Percentiles rank a stretch among this genome's conserved stretches.
phyloP scores from a whole-genome alignment of 179 eudicot species.

The Camellia oleifera region DNA sequence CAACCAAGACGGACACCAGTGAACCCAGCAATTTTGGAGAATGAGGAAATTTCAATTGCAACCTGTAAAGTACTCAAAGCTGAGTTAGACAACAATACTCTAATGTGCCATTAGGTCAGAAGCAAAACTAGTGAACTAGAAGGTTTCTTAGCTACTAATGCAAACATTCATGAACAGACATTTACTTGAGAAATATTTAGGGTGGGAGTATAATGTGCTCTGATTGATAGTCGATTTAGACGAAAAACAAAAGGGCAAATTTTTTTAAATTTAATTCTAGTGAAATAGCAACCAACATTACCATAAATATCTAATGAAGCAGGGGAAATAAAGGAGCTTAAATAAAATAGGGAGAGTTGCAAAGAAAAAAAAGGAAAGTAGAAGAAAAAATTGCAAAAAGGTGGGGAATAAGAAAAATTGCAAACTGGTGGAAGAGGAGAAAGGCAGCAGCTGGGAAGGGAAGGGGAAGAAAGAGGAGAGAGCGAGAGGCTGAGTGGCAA shows the following conservation, averaged over 20 bases:
- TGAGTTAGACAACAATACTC: neutral
- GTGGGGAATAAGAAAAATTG: too few relatives aligned
- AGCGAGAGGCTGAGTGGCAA: too few relatives aligned
- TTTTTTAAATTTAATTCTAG: neutral
- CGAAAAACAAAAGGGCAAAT: too few relatives aligned
- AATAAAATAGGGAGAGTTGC: neutral
- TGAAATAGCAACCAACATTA: neutral
- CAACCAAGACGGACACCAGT: conserved; percentile 96
- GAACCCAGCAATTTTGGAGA: conserved; percentile 85
- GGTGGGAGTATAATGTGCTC: neutral
- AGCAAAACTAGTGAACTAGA: neutral
- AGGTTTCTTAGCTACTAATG: neutral
- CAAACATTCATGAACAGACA: neutral
- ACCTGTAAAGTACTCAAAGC: conserved; percentile 39
- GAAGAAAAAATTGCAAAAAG: too few relatives aligned
- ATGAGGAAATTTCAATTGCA: conserved; percentile 87
- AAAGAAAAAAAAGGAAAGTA: too few relatives aligned
- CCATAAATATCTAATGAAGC: neutral
- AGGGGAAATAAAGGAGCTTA: neutral
- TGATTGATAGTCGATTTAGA: too few relatives aligned
- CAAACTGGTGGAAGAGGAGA: too few relatives aligned
- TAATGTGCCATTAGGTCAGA: neutral
- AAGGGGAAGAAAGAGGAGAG: too few relatives aligned
- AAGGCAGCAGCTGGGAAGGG: too few relatives aligned
- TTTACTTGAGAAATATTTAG: neutral